Base-by-base conservation (phyloP, 1,284 basidiomycete genomes). In the Pseudozyma thailandica region DNA sequence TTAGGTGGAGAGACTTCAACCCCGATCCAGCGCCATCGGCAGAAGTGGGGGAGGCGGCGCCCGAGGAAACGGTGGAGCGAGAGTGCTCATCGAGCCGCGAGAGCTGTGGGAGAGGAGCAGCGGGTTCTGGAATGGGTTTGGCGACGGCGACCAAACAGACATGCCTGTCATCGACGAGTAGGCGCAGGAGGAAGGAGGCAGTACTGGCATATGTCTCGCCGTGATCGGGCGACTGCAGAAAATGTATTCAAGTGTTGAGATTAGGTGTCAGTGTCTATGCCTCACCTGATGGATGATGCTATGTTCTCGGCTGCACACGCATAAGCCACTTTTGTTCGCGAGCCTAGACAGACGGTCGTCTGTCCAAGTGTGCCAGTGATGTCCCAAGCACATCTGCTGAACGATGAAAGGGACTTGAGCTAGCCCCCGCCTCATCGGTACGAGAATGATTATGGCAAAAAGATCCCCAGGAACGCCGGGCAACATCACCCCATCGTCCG, bases 61-160 rank as follows among this genome's bases (percentile, higher is more conserved):
- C 41, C 1, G 50, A 58, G 4, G 55, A 38, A 46, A 20, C 33
- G 50, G 7, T 31, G 7, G 16, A 68, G 31, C n/a, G 53, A 45
- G 31, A 15, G n/a, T 3, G 44, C 42, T 44, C 48, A 6, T 37
- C 35, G 18, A 43, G 66, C 23, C 38, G 9, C 18, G 28, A 9
- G 27, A 65, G 49, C 20, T 48, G 45, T 5, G 71, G 72, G 10
- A 71, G 30, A 1, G 64, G 63, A 0, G 58, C 53, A 2, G 53
- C 45, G 2, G 77, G 77, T 30, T 64, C 75, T 0, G 78, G 77
- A 25, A 80, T 47, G 2, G 78, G 78, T 44, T 65, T 66, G 30
- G 73, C 75, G 3, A 80, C 77, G 25, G 78, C 78, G 2, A 80
- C 78, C 5, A 80, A 55, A 38, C 76, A 78, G 8, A 80, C 73